Evolutionary conservation across 2,329 filamentous ascomycete genomes (phyloP), one percentile per base, ranked within the genome.

Genomic region (Neoarthrinium moseri): DNA sequence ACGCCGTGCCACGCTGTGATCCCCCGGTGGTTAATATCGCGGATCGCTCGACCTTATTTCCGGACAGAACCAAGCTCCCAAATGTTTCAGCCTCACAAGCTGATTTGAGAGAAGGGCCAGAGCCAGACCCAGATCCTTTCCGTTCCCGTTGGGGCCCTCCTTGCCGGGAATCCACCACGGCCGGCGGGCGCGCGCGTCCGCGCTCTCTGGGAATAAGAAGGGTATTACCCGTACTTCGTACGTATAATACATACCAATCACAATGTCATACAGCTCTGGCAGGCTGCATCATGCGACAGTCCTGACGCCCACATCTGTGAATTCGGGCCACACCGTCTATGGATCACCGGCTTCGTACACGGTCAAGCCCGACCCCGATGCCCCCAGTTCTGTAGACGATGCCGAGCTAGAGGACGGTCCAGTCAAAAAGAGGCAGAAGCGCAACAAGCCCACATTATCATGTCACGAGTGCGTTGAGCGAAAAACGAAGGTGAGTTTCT

Each of bases 401-500:
- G 46, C 50, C 26, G 39, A 50, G 32, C 56, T 34, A 12, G 36
- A 30, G 6, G 50, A 52, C 1, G 60, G 71, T 34, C 75, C 71
- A n/a, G 61, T 70, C 10, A 77, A 70, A 64, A 88, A 87, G 71
- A 89, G 87, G 68, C 87, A 91, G 69, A 91, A 87, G 71, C 81
- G 88, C 38, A 92, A 92, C 68, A 92, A 92, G 65, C 88, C 88
- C 4, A 91, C 87, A 1, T 62, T 91, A 51, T 89, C 85, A 39
- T 91, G 88, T 58, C 79, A 84, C 51, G 86, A 90, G 62, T 92
- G 88, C 60, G 88, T 91, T 18, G 86, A 90, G 67, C 75, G 87
- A 55, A 91, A 91, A 69, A 91, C 87, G 20, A 91, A 89, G 75
- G 86, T 86, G 62, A 44, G 32, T 15, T 21, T 18, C 34, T 15